Evolutionary conservation across 2,329 filamentous ascomycete genomes (phyloP).

Genomic region (Paraphoma chrysanthemicola): DNA sequence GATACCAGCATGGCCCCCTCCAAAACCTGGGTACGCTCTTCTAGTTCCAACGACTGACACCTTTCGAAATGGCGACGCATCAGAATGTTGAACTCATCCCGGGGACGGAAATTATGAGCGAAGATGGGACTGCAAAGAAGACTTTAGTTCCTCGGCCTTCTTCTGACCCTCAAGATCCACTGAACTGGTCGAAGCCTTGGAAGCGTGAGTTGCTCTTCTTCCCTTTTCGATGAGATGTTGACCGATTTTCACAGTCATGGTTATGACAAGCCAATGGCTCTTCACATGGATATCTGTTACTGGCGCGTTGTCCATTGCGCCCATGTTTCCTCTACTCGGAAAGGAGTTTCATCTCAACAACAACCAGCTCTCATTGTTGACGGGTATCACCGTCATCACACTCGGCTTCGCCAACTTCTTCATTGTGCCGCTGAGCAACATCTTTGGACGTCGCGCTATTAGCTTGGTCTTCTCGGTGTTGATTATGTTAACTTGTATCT

Average conservation of each 20-base stretch:
- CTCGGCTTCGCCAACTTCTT: conserved; percentile 55
- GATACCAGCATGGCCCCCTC: background rate
- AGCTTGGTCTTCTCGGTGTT: conserved; percentile 50
- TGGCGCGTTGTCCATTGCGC: conserved; percentile 52
- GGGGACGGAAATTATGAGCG: conserved; percentile 38
- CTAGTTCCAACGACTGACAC: too few species aligned
- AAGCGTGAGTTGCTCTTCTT: conserved; percentile 30
- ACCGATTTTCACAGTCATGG: conserved; percentile 31
- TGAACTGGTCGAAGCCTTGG: conserved; percentile 47
- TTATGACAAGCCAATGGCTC: conserved; percentile 48
- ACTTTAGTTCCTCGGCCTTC: conserved; percentile 40
- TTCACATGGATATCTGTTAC: conserved; percentile 54
- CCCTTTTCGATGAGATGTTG: background rate
- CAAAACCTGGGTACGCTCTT: too few species aligned
- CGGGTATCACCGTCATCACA: conserved; percentile 53
- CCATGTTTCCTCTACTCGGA: conserved; percentile 53
- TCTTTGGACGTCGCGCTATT: conserved; percentile 52
- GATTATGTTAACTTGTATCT: conserved; percentile 52
- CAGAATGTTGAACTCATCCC: conserved; percentile 29
- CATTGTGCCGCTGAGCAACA: conserved; percentile 53
- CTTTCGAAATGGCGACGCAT: conserved; percentile 18
- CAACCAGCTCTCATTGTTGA: conserved; percentile 50
- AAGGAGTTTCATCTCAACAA: conserved; percentile 50
- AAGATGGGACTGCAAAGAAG: conserved; percentile 29
- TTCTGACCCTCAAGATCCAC: conserved; percentile 42